Evolutionary conservation across 225 moss, liverwort and hornwort genomes (phyloP).

Genomic region (Marchantia paleacea): DNA sequence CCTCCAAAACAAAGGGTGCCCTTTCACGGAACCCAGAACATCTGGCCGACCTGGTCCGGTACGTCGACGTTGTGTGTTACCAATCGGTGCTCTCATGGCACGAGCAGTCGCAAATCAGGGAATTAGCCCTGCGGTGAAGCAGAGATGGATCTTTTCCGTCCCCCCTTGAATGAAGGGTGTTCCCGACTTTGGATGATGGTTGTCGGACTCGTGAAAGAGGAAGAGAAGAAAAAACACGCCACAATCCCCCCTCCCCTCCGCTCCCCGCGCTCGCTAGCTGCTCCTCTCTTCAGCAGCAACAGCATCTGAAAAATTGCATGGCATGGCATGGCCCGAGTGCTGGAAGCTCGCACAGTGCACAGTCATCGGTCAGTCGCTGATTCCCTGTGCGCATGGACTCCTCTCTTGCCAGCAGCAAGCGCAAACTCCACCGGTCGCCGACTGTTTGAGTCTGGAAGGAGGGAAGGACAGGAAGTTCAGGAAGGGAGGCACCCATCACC

Average conservation of each 20-base stretch:
- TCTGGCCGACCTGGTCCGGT: background rate
- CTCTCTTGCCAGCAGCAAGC: background rate
- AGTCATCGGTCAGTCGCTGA: no score
- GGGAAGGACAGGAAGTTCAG: no score
- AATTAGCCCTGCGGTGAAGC: background rate
- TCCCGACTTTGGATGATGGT: background rate
- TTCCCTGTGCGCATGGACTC: no score
- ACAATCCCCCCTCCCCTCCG: background rate
- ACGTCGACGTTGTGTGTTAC: background rate
- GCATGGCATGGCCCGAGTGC: no score
- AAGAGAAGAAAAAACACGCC: background rate
- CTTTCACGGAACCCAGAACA: background rate
- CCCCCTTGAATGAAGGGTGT: background rate
- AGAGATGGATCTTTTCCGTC: slow-evolving; percentile 1
- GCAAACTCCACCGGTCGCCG: background rate
- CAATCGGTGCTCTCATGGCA: background rate
- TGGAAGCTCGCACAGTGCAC: no score
- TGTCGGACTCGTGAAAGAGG: background rate
- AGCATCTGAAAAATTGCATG: no score
- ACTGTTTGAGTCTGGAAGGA: background rate
- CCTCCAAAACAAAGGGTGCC: background rate
- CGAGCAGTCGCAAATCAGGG: background rate
- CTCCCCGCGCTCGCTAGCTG: background rate
- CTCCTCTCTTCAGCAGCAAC: background rate
- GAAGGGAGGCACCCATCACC: no score